Conservation (phyloP, 2,329 filamentous ascomycete genomes). For the Nemania sp. region DNA sequence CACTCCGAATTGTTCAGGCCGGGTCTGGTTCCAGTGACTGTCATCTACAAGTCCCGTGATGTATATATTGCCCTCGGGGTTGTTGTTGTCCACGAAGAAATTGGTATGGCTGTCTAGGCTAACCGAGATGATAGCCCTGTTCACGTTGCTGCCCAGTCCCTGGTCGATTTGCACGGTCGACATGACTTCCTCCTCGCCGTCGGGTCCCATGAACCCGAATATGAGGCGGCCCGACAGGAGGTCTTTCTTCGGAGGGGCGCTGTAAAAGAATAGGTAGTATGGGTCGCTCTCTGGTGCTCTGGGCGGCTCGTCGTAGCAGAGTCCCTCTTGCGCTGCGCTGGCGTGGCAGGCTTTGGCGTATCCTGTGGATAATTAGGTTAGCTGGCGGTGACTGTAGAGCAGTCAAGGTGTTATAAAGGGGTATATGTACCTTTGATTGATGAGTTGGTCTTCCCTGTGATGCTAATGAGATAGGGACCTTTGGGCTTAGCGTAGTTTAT, state of each 20-base stretch:
- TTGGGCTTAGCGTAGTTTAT: conserved; percentile 1
- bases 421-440: conserved; percentile 42
- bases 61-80: not conserved
- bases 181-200: too few relatives aligned
- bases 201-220: not conserved
- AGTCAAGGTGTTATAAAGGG: not conserved
- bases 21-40: not conserved
- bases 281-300: too few relatives aligned
- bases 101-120: not conserved
- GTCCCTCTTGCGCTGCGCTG: conserved; percentile 43
- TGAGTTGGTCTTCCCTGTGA: conserved; percentile 42
- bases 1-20: not conserved
- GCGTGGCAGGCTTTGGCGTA: conserved; percentile 44
- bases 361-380: conserved; percentile 32
- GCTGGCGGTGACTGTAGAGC: not conserved
- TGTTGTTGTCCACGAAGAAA: conserved; percentile 3
- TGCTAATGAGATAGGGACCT: conserved; percentile 41
- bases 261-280: not conserved
- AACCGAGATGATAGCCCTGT: conserved; percentile 38
- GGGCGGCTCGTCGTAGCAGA: conserved; percentile 42
- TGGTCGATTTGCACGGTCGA: conserved; percentile 35
- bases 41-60: not conserved
- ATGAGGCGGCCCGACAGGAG: not conserved
- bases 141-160: conserved; percentile 42
- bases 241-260: too few relatives aligned